A percentile compares a stretch with the other conserved stretches of the same genome.
Conservation (phyloP, 2,329 filamentous ascomycete species). For the Rhynchosporium secalis region DNA sequence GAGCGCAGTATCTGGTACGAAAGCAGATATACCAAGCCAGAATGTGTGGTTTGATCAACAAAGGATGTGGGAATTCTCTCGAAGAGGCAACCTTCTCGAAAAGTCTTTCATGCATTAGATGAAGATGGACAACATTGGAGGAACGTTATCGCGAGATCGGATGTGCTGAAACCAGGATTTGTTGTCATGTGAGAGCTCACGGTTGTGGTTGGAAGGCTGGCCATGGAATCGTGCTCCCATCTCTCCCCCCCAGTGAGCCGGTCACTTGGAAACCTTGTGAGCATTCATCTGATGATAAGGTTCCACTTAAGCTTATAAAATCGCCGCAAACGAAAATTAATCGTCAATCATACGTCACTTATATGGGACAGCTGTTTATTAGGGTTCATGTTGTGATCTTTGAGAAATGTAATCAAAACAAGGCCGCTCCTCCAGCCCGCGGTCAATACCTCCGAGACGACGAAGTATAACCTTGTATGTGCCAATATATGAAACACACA, state of each 20-base stretch:
- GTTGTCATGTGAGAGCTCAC: background rate
- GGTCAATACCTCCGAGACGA: too few relatives aligned
- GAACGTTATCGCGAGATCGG: background rate
- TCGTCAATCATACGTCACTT: background rate
- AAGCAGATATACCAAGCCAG: background rate
- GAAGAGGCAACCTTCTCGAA: background rate
- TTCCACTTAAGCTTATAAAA: background rate
- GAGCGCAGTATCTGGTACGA: background rate
- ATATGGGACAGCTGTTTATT: too few relatives aligned
- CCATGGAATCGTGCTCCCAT: background rate
- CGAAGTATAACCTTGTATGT: too few relatives aligned
- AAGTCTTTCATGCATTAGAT: background rate
- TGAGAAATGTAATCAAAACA: too few relatives aligned
- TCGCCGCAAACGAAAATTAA: background rate
- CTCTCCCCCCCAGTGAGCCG: background rate
- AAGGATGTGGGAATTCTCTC: background rate
- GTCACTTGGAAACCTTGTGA: background rate
- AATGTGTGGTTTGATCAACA: background rate
- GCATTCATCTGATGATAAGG: background rate
- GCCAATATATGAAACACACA: background rate
- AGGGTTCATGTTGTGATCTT: too few relatives aligned
- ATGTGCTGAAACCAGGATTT: background rate
- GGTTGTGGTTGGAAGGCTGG: slow-evolving; percentile 1
- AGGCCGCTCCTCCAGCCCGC: too few relatives aligned
- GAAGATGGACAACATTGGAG: background rate